phyloP scores from a whole-genome alignment of 495 filamentous ascomycete genomes.

The Pseudotulostoma volvatum region DNA sequence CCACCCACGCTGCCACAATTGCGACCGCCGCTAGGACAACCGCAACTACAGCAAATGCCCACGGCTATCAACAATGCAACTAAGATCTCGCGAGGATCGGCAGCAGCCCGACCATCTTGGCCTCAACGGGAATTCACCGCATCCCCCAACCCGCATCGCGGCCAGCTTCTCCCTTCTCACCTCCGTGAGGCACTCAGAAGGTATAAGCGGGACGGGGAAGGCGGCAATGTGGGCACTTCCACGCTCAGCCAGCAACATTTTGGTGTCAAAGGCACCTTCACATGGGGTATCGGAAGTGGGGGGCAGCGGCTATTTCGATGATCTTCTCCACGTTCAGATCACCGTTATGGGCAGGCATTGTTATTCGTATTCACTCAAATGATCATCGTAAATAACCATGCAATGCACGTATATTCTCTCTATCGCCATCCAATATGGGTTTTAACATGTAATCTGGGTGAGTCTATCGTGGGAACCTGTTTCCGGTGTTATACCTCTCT shows the following conservation, averaged over 20 bases:
- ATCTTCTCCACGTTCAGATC: no score
- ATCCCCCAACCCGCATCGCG: conserved; percentile 36
- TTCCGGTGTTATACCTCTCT: no score
- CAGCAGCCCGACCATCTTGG: conserved; percentile 2
- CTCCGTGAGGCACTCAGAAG: conserved; percentile 63
- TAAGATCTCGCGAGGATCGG: background rate
- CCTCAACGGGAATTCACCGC: conserved; percentile 15
- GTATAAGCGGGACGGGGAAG: conserved; percentile 45
- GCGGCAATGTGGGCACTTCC: conserved; percentile 56
- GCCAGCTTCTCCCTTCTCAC: conserved; percentile 67
- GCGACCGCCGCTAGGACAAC: background rate
- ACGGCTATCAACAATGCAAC: background rate
- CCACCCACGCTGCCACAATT: background rate
- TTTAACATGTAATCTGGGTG: no score
- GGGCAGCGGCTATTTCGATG: conserved; percentile 50
- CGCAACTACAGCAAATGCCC: background rate
- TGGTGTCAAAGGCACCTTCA: conserved; percentile 44
- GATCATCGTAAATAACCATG: no score
- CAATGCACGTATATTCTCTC: no score
- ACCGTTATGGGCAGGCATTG: no score
- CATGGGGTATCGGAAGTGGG: conserved; percentile 33
- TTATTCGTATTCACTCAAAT: no score
- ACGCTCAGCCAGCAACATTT: conserved; percentile 55
- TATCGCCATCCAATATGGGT: no score
- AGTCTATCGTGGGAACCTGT: no score